phyloP scores from a whole-genome alignment of 2,329 filamentous ascomycete species.

The Aspergillus fructus region DNA sequence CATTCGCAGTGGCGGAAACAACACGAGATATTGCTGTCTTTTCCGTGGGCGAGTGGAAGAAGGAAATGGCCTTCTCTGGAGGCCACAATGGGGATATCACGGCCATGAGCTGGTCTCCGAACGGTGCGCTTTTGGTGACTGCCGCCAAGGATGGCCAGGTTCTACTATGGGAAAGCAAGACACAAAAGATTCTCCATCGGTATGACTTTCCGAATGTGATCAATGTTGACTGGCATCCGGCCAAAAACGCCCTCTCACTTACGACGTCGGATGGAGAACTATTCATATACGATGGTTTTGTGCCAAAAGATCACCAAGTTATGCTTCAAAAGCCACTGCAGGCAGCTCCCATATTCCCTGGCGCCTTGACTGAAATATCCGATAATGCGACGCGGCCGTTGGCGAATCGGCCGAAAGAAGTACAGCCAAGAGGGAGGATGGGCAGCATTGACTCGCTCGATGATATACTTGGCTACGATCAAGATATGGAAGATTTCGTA shows the following conservation, averaged over 20 bases:
- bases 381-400: conserved; percentile 61
- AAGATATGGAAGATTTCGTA: conserved; percentile 77
- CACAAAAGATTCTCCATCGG: conserved; percentile 75
- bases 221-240: conserved; percentile 87
- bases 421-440: conserved; percentile 54
- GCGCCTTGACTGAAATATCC: conserved; percentile 69
- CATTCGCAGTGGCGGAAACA: conserved; percentile 81
- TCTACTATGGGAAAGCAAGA: conserved; percentile 82
- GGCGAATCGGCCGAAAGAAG: conserved; percentile 56
- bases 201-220: conserved; percentile 81
- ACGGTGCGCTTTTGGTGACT: conserved; percentile 79
- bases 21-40: conserved; percentile 82
- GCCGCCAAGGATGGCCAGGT: conserved; percentile 52
- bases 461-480: conserved; percentile 69
- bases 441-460: conserved; percentile 76
- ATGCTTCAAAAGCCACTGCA: conserved; percentile 59
- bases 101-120: conserved; percentile 87
- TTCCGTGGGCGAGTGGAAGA: conserved; percentile 86
- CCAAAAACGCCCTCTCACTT: conserved; percentile 83
- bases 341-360: conserved; percentile 81
- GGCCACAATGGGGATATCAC: conserved; percentile 84
- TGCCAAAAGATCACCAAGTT: conserved; percentile 50
- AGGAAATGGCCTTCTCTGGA: conserved; percentile 73
- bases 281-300: conserved; percentile 71
- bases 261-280: conserved; percentile 91